A percentile compares a stretch with the other conserved stretches of the same genome.
phyloP scores from a whole-genome alignment of 1,284 basidiomycete species.

The Caloboletus inedulis region DNA sequence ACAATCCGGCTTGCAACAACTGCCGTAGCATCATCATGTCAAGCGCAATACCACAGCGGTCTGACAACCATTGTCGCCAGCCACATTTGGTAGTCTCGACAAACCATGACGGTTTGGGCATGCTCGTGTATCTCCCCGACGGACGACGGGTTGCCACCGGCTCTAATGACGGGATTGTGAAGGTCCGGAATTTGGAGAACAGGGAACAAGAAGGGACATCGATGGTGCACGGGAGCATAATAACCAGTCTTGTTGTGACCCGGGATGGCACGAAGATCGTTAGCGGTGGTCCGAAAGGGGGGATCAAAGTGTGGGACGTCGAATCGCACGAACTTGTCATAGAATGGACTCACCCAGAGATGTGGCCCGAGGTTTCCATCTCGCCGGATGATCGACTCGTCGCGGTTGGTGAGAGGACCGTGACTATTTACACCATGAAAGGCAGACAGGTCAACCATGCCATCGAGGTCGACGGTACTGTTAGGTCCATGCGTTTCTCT shows the following conservation, averaged over 20 bases:
- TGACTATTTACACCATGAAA: neutral
- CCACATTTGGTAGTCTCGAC: no score
- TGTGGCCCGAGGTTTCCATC: no score
- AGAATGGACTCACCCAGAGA: neutral
- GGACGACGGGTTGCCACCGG: neutral
- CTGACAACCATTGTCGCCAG: no score
- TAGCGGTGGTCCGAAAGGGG: neutral
- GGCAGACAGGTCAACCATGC: neutral
- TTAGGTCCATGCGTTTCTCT: no score
- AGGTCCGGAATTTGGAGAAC: neutral
- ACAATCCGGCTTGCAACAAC: no score
- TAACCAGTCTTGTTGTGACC: neutral
- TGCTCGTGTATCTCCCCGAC: neutral
- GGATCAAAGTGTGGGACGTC: neutral
- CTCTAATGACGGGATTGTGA: neutral
- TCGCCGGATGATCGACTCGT: neutral
- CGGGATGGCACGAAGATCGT: constrained; percentile 5
- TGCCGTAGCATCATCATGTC: no score
- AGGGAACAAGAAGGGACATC: neutral
- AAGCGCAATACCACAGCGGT: no score
- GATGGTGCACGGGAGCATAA: neutral
- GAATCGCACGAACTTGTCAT: neutral
- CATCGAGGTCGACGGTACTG: neutral
- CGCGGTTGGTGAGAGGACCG: neutral
- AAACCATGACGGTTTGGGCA: no score